Base-by-base conservation (phyloP, 306 rosid genomes). In the Fragaria nilgerrensis region DNA sequence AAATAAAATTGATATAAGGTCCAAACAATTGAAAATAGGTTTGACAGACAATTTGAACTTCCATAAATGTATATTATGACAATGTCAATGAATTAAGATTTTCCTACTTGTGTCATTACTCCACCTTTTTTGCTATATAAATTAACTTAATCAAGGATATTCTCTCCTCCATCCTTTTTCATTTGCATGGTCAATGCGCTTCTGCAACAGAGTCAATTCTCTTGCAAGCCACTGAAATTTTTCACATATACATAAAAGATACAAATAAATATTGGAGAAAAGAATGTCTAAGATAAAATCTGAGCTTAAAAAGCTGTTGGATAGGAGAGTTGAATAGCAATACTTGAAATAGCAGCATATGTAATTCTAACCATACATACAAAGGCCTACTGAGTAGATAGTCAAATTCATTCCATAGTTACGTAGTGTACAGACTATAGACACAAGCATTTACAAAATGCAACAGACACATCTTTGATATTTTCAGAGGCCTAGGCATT, bases 161-260 rank as follows among this genome's bases (percentile, higher is more conserved):
- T 91, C 89, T 88, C 86, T 89, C 82, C 97, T 88, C 97, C 96
- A 82, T 52, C 98, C 98, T 86, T 90, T 93, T 85, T 91, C 98
- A 81, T 91, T 91, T 69, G 98, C 97, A 78, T 58, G 87, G 78
- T 89, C 93, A 76, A 91, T 93, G 45, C 87, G 89, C 59, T 76
- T 88, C 78, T 85, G 93, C 79, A 93, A 72, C 67, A 83, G 53
- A 34, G 79, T 72, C 85, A 93, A 47, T 84, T 91, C 86, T 77
- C 79, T 87, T 6, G 84, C 78, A 73, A 93, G 91, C 98, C 98
- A 85, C 98, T 93, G 87, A 70, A 74, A 82, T 25, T 27, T 20
- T 75, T 17, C 48, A 72, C n/a, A 72, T 16, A 27, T 44, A 61
- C 52, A 55, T 43, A 37, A n/a, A 37, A 37, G 50, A 53, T 20